Conservation (phyloP, 441 rosid species). For the Jatropha multifida region DNA sequence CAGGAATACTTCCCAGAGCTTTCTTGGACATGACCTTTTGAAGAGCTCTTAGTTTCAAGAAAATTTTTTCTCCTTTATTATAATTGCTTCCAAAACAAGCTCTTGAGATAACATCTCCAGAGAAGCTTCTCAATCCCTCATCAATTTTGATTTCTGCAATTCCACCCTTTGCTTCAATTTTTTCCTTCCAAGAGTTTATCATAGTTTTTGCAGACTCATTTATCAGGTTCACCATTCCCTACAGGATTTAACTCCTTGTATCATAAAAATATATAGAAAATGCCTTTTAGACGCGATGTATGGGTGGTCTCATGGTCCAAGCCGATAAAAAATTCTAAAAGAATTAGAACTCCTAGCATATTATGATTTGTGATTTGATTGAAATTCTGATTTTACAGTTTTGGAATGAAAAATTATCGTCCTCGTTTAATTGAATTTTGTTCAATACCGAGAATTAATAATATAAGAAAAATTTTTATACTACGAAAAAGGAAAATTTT, state of each 20-base stretch:
- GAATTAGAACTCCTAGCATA: too few relatives aligned
- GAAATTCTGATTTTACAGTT: too few relatives aligned
- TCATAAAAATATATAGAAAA: too few relatives aligned
- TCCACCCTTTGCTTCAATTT: constrained; percentile 34
- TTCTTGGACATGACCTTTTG: constrained; percentile 42
- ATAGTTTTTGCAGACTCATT: constrained; percentile 35
- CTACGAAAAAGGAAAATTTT: too few relatives aligned
- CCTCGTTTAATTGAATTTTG: too few relatives aligned
- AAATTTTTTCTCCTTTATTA: constrained; percentile 44
- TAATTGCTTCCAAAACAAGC: constrained; percentile 56
- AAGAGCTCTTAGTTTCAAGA: constrained; percentile 42
- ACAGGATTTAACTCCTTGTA: neutral
- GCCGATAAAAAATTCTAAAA: too few relatives aligned
- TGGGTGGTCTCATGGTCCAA: too few relatives aligned
- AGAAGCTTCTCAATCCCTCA: constrained; percentile 41
- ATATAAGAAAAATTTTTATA: too few relatives aligned
- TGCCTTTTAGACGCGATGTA: too few relatives aligned
- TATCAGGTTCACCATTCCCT: constrained; percentile 44
- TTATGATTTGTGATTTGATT: too few relatives aligned
- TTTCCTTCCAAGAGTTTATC: constrained; percentile 41
- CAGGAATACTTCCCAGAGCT: constrained; percentile 39
- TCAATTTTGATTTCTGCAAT: constrained; percentile 40
- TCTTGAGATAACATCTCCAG: constrained; percentile 56
- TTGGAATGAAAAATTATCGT: too few relatives aligned
- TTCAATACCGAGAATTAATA: too few relatives aligned